phyloP scores from a whole-genome alignment of 1,284 basidiomycete species.

The Sanghuangporus baumii region DNA sequence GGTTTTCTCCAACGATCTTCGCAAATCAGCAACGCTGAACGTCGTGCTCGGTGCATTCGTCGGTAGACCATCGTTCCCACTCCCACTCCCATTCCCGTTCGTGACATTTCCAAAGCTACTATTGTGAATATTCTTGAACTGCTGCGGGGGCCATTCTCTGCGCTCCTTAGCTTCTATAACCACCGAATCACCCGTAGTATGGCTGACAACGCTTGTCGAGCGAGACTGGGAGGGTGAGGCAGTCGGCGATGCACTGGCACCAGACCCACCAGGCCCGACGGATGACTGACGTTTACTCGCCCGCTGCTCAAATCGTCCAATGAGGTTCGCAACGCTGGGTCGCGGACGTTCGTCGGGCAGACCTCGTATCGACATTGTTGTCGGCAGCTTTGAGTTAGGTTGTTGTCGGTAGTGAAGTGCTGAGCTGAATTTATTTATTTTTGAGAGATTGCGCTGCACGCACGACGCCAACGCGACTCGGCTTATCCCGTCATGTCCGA shows the following conservation, averaged over 20 bases:
- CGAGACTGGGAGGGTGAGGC: conserved; percentile 29
- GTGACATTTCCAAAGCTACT: not conserved
- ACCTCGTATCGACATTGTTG: conserved; percentile 42
- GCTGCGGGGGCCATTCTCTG: conserved; percentile 69
- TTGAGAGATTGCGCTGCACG: not conserved
- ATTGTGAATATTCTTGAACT: conserved; percentile 22
- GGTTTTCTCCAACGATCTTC: conserved; percentile 1
- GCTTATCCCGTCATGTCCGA: not conserved
- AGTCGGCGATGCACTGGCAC: not conserved
- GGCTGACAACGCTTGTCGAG: conserved; percentile 50
- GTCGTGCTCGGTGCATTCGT: conserved; percentile 25
- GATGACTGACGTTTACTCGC: conserved; percentile 49
- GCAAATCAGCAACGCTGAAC: conserved; percentile 16
- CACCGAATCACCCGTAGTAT: conserved; percentile 53
- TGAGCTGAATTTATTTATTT: not conserved
- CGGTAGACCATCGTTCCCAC: not conserved
- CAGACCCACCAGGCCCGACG: not conserved
- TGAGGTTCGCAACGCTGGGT: conserved; percentile 74
- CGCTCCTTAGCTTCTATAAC: conserved; percentile 63
- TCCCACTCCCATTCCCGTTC: not conserved
- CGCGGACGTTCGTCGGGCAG: conserved; percentile 79
- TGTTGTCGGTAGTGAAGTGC: conserved; percentile 3
- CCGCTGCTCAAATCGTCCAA: conserved; percentile 75
- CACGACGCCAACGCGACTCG: not conserved
- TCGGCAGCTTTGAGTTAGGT: not conserved